These are phyloP conservation scores for Diaporthe vaccinii DNA, from an alignment of 2,329 filamentous ascomycete genomes.

Conservation along the genomic window DNA sequence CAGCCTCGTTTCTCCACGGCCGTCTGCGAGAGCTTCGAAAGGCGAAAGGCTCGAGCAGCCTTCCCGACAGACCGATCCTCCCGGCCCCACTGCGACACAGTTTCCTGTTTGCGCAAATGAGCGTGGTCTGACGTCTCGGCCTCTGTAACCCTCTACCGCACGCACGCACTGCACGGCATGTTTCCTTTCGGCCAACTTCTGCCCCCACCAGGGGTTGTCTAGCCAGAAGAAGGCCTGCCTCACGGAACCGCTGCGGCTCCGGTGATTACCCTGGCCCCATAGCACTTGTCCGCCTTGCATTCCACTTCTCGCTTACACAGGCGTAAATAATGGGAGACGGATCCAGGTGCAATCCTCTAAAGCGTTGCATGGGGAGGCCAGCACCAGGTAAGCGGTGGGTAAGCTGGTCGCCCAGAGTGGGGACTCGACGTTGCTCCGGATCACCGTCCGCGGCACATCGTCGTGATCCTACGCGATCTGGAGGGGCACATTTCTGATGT, in stretches of 20 bases:
- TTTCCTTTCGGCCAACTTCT: constrained; percentile 28
- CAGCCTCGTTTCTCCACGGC: constrained; percentile 20
- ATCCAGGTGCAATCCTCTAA: background rate
- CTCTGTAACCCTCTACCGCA: constrained; percentile 24
- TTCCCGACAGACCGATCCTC: constrained; percentile 16
- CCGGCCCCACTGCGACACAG: constrained; percentile 26
- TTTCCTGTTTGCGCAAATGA: constrained; percentile 34
- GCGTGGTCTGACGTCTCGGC: constrained; percentile 28
- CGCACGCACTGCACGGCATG: background rate
- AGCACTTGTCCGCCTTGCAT: background rate
- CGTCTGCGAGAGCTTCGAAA: constrained; percentile 15
- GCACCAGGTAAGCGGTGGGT: constrained; percentile 10
- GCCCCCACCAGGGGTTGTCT: constrained; percentile 7
- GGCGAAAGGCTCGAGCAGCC: constrained; percentile 24
- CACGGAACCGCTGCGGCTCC: constrained; percentile 27
- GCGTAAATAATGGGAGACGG: background rate
- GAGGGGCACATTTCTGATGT: constrained; percentile 15
- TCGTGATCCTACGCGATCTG: constrained; percentile 26
- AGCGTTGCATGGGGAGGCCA: background rate
- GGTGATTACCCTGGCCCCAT: background rate
- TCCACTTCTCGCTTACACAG: background rate
- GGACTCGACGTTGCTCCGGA: constrained; percentile 10
- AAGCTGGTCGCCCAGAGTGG: constrained; percentile 15
- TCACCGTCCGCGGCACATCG: background rate
- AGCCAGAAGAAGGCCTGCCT: background rate